Evolutionary conservation across 2,329 filamentous ascomycete species (phyloP), one percentile per base, ranked within the genome.

Genomic region (Phoma sp.): DNA sequence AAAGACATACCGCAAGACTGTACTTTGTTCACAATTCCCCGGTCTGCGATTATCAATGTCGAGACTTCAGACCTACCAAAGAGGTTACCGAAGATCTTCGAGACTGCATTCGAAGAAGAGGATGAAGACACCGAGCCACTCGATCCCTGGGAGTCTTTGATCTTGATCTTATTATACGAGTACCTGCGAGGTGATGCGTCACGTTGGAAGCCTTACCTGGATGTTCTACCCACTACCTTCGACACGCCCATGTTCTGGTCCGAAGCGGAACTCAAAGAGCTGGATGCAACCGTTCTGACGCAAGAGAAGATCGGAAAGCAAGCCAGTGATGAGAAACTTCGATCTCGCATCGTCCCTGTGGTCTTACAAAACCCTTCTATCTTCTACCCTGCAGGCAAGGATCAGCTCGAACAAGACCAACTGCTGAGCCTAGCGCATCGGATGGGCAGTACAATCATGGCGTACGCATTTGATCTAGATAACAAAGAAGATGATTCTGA

Each of bases 211-310:
- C 62, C 65, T 4, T 68, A 68, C 31, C 31, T 68, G 4, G 62
- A 66, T 22, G 50, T 68, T 1, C 38, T 68, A 4, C 65, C 65
- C 6, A 52, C 48, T 2, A 54, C 29, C 8, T 68, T 68, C 17
- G 58, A 66, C n/a, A 68, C 65, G 10, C 65, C 65, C 1, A 61
- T 68, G 22, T 66, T 66, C 41, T 68, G 65, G 65, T 43, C 58
- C 1, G 55, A 61, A 1, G 22, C 50, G 2, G 65, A 68, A 33
- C 33, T 66, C 7, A 57, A 60, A n/a, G 65, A 68, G 37, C 51
- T 68, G 1, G 35, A 65, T 7, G 63, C 58, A 1, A 66, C 65
- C 4, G 61, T 60, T 19, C 32, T 68, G 8, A 65, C 65, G 2
- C 13, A 48, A 2, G 63, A 65, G 1, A 68, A 68, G 39, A 60